A percentile compares a stretch with the other conserved stretches of the same genome.
These are phyloP conservation scores for Artemisia annua DNA, from an alignment of 129 eudicot species.

Conservation along the genomic window DNA sequence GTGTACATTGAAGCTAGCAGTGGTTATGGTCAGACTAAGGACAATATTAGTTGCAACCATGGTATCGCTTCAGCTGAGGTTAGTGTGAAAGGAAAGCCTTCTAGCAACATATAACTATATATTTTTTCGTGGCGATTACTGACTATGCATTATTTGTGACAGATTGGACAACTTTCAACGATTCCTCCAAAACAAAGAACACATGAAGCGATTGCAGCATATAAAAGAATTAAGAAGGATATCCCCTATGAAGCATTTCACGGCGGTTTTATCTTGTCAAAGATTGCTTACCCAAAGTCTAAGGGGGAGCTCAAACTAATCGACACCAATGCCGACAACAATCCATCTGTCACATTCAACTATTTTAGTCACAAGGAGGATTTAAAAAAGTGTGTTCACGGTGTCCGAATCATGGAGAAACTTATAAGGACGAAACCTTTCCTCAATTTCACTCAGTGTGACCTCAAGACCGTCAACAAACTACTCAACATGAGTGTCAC, in stretches of 20 bases:
- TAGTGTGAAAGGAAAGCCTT: constrained; percentile 13
- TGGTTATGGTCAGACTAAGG: constrained; percentile 68
- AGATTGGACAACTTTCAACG: constrained; percentile 92
- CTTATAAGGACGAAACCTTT: constrained; percentile 57
- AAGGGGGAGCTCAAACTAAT: constrained; percentile 61
- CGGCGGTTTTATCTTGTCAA: constrained; percentile 87
- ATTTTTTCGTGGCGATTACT: neutral
- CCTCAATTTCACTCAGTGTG: constrained; percentile 45
- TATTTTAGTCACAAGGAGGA: constrained; percentile 74
- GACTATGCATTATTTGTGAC: constrained; percentile 13
- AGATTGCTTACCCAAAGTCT: constrained; percentile 70
- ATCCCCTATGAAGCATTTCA: constrained; percentile 71
- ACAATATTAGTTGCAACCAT: constrained; percentile 61
- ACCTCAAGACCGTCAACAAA: constrained; percentile 37
- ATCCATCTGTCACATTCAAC: constrained; percentile 80
- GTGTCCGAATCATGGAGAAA: constrained; percentile 63
- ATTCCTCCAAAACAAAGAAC: constrained; percentile 82
- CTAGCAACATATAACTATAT: neutral
- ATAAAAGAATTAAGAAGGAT: constrained; percentile 47
- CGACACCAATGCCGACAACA: constrained; percentile 68
- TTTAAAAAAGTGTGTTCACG: constrained; percentile 63
- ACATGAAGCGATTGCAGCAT: constrained; percentile 52
- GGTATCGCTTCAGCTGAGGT: constrained; percentile 87
- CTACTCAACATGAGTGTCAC: constrained; percentile 73
- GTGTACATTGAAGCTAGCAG: constrained; percentile 84